Percentiles rank a stretch among this genome's conserved stretches.
Evolutionary conservation across 106 monocot species (phyloP).

Genomic region (Narthecium ossifragum): DNA sequence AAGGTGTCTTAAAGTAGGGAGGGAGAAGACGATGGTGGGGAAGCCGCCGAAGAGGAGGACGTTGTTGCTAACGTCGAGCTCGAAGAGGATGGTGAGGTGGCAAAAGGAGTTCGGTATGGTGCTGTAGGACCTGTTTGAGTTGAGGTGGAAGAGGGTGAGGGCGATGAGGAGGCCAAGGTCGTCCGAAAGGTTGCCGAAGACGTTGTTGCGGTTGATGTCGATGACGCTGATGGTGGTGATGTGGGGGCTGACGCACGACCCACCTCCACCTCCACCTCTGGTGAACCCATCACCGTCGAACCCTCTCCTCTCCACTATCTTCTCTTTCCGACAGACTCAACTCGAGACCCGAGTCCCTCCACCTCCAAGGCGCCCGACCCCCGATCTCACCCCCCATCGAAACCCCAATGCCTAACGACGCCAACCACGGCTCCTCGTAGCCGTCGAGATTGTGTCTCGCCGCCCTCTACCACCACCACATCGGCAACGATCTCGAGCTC

Average conservation of each 20-base stretch:
- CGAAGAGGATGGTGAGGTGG: conserved; percentile 10
- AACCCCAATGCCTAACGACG: no score
- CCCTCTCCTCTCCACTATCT: no score
- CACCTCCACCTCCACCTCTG: no score
- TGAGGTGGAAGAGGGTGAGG: conserved; percentile 21
- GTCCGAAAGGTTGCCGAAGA: conserved; percentile 26
- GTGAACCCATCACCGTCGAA: no score
- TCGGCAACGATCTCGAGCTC: no score
- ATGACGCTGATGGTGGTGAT: conserved; percentile 30
- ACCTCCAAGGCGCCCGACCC: no score
- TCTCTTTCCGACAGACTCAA: no score
- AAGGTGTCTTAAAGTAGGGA: conserved; percentile 29
- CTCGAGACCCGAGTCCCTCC: no score
- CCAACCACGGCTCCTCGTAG: no score
- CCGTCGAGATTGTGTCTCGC: no score
- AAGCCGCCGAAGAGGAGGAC: conserved; percentile 28
- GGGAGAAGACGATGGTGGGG: conserved; percentile 25
- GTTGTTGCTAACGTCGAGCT: conserved; percentile 45
- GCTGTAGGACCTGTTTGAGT: conserved; percentile 19
- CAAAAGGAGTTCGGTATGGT: neutral
- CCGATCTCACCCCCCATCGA: no score
- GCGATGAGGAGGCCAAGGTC: conserved; percentile 17
- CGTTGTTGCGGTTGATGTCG: conserved; percentile 32
- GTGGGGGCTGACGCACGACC: conserved; percentile 30
- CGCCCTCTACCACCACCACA: no score